Percentiles rank a stretch among this genome's conserved stretches.
Evolutionary conservation across 2,329 filamentous ascomycete species (phyloP).

Genomic region (Exutisphaerella laricina): DNA sequence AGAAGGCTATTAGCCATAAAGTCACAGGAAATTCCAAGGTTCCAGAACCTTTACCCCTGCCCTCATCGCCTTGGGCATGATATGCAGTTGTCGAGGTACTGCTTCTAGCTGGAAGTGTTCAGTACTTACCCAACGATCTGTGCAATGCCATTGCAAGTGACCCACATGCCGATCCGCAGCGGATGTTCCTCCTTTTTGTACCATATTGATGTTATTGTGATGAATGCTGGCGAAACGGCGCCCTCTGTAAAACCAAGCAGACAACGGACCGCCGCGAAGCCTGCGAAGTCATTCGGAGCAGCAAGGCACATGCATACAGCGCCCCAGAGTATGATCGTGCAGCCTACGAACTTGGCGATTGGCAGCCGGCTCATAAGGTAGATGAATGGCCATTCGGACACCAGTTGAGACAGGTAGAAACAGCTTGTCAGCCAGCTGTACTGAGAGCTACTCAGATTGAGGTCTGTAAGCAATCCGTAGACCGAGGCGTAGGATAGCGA

Average conservation of each 20-base stretch:
- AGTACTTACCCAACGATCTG: slow-evolving; percentile 46
- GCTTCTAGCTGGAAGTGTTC: too few relatives aligned
- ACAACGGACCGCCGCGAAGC: slow-evolving; percentile 22
- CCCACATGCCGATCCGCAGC: slow-evolving; percentile 34
- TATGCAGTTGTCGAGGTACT: too few relatives aligned
- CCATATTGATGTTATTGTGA: slow-evolving; percentile 41
- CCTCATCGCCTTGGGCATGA: too few relatives aligned
- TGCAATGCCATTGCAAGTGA: slow-evolving; percentile 44
- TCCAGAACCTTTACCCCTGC: too few relatives aligned
- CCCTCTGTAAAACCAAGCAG: slow-evolving; percentile 44
- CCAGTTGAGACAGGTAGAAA: slow-evolving; percentile 40
- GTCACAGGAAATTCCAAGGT: too few relatives aligned
- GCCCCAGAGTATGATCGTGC: slow-evolving; percentile 43
- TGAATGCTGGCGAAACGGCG: slow-evolving; percentile 43
- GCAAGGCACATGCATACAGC: slow-evolving; percentile 43
- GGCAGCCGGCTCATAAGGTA: slow-evolving; percentile 48
- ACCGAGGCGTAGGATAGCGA: slow-evolving; percentile 47
- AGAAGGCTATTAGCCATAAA: too few relatives aligned
- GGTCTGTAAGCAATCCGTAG: slow-evolving; percentile 44
- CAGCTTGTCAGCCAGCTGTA: slow-evolving; percentile 48
- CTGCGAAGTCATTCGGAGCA: slow-evolving; percentile 37
- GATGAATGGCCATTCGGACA: slow-evolving; percentile 47
- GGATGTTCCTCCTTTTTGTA: slow-evolving; percentile 29
- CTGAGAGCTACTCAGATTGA: slow-evolving; percentile 41
- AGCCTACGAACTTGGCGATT: slow-evolving; percentile 48